Conservation (phyloP, 2,329 filamentous ascomycete genomes). For the Camptophora hylomeconis region DNA sequence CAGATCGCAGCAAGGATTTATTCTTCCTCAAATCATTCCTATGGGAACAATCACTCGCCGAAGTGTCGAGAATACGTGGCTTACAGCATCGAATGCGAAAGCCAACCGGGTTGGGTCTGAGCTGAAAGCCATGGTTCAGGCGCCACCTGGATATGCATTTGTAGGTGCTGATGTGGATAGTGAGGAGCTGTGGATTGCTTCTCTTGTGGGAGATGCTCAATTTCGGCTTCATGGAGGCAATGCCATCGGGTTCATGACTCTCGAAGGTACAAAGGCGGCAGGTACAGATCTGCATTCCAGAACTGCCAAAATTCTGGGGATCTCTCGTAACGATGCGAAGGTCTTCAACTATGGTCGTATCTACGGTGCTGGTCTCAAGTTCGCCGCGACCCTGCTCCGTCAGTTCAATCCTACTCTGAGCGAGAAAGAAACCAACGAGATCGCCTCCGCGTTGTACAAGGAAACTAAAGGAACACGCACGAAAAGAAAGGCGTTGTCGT, state of each 20-base stretch:
- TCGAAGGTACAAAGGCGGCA: conserved; percentile 87
- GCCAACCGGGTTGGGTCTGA: conserved; percentile 91
- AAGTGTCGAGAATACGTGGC: conserved; percentile 95
- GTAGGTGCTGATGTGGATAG: conserved; percentile 97
- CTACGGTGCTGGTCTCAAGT: conserved; percentile 92
- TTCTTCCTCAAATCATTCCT: conserved; percentile 87
- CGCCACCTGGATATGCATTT: conserved; percentile 80
- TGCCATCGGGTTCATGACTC: conserved; percentile 96
- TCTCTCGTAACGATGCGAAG: conserved; percentile 89
- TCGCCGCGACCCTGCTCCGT: conserved; percentile 74
- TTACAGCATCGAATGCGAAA: conserved; percentile 95
- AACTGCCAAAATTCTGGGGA: conserved; percentile 82
- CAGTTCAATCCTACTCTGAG: conserved; percentile 84
- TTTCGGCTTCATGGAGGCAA: conserved; percentile 94
- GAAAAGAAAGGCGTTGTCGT: conserved; percentile 50
- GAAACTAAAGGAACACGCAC: conserved; percentile 87
- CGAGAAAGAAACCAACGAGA: conserved; percentile 62
- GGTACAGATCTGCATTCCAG: conserved; percentile 91
- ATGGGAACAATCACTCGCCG: conserved; percentile 96
- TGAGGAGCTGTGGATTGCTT: conserved; percentile 96
- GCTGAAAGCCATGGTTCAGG: conserved; percentile 90
- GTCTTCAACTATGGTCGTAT: conserved; percentile 98
- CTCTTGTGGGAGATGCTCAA: conserved; percentile 81
- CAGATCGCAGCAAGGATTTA: conserved; percentile 54
- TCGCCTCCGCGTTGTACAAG: conserved; percentile 68